These are phyloP conservation scores for Colletotrichum chlorophyti DNA, from an alignment of 2,329 filamentous ascomycete species.

Conservation along the genomic window DNA sequence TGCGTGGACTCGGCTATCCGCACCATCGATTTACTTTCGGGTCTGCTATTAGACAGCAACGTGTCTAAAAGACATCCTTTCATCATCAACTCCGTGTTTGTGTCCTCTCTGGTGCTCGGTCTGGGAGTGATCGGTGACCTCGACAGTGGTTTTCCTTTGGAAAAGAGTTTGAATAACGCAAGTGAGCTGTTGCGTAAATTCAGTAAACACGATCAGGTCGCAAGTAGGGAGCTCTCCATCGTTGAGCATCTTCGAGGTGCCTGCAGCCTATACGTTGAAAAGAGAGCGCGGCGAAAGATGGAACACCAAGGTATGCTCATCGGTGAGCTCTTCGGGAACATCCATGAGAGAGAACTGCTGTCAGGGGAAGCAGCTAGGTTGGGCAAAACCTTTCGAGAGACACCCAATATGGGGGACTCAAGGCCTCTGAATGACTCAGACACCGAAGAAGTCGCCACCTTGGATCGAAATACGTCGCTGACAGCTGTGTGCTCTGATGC, in stretches of 20 bases:
- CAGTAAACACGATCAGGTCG: constrained; percentile 32
- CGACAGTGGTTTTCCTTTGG: constrained; percentile 41
- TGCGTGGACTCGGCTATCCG: constrained; percentile 43
- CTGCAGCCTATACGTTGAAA: constrained; percentile 33
- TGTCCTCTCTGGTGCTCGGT: constrained; percentile 50
- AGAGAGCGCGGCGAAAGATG: constrained; percentile 31
- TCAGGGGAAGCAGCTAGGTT: background rate
- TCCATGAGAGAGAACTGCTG: constrained; percentile 25
- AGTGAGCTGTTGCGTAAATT: constrained; percentile 35
- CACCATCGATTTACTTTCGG: constrained; percentile 45
- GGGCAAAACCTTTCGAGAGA: background rate
- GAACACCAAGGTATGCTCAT: constrained; percentile 33
- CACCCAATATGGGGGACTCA: background rate
- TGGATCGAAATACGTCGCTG: constrained; percentile 1
- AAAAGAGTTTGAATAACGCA: constrained; percentile 34
- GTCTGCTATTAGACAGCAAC: constrained; percentile 38
- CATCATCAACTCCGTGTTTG: constrained; percentile 52
- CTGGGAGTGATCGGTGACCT: constrained; percentile 53
- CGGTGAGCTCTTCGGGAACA: constrained; percentile 34
- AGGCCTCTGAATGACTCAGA: background rate
- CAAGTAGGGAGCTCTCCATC: constrained; percentile 32
- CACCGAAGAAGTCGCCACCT: background rate
- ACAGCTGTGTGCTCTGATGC: constrained; percentile 1
- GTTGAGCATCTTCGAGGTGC: constrained; percentile 33
- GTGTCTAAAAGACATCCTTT: constrained; percentile 51